Conservation (phyloP, 2,329 filamentous ascomycete genomes). For the Madurella mycetomatis region DNA sequence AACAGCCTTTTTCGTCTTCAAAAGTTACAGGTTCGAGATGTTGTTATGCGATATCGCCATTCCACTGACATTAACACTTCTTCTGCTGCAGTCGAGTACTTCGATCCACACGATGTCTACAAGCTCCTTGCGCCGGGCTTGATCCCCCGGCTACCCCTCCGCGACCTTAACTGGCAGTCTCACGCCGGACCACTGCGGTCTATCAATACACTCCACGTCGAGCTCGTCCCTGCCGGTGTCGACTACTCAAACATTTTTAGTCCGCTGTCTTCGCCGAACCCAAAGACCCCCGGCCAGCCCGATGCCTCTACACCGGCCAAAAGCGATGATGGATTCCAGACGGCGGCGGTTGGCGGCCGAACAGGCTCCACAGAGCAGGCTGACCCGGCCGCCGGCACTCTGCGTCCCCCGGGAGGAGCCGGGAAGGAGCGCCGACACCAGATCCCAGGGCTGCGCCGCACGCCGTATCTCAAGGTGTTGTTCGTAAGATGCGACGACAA, state of each 20-base stretch:
- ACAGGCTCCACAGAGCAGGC: slow-evolving; percentile 38
- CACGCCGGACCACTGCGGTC: slow-evolving; percentile 86
- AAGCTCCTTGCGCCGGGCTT: slow-evolving; percentile 75
- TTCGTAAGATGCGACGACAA: slow-evolving; percentile 92
- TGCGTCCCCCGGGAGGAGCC: slow-evolving; percentile 32
- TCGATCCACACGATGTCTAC: slow-evolving; percentile 87
- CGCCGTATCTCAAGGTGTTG: slow-evolving; percentile 88
- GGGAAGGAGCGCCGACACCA: slow-evolving; percentile 73
- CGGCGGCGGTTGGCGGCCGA: slow-evolving; percentile 46
- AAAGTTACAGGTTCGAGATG: slow-evolving; percentile 65
- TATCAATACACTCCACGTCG: slow-evolving; percentile 87
- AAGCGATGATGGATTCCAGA: slow-evolving; percentile 58
- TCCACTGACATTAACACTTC: neutral
- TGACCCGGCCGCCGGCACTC: slow-evolving; percentile 33
- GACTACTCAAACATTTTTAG: slow-evolving; percentile 39
- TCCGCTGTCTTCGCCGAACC: slow-evolving; percentile 33
- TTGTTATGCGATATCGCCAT: neutral
- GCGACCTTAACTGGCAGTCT: slow-evolving; percentile 96
- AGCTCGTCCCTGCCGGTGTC: slow-evolving; percentile 65
- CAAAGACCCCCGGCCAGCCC: slow-evolving; percentile 25
- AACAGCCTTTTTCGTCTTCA: slow-evolving; percentile 65
- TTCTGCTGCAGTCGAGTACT: slow-evolving; percentile 73
- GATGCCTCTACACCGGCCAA: slow-evolving; percentile 30
- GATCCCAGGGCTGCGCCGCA: slow-evolving; percentile 87
- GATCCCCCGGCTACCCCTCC: slow-evolving; percentile 73